These are phyloP conservation scores for Carex arenaria DNA, from an alignment of 202 grass and related monocot species.

Conservation along the genomic window DNA sequence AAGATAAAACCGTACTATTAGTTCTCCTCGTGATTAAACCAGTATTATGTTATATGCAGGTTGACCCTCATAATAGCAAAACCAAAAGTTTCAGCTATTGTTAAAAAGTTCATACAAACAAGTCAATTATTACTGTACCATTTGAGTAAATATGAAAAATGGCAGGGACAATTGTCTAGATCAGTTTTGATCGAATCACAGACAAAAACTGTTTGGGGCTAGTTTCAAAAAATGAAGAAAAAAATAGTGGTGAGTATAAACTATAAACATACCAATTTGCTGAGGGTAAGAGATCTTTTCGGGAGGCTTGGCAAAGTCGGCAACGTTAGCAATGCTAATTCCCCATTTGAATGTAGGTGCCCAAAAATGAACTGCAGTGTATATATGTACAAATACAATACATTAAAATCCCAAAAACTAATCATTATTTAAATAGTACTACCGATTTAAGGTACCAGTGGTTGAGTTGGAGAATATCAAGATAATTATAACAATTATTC, in stretches of 20 bases:
- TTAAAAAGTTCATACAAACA: not conserved
- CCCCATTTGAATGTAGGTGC: slow-evolving; percentile 96
- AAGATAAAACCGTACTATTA: not conserved
- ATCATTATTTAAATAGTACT: not conserved
- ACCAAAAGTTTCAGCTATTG: not conserved
- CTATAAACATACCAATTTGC: slow-evolving; percentile 54
- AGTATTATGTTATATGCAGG: not conserved
- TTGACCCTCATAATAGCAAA: not conserved
- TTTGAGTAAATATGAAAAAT: not conserved
- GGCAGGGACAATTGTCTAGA: not conserved
- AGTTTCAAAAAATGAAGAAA: not conserved
- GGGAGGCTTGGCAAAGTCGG: slow-evolving; percentile 85
- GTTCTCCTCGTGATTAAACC: not conserved
- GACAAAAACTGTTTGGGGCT: not conserved
- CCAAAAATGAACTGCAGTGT: slow-evolving; percentile 86
- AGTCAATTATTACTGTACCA: not conserved
- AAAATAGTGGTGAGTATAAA: not conserved
- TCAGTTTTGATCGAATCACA: not conserved
- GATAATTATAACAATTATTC: not conserved
- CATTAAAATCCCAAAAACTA: not conserved
- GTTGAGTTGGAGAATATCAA: not conserved
- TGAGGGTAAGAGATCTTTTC: slow-evolving; percentile 97
- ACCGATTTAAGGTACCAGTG: not conserved
- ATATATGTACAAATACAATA: not conserved
- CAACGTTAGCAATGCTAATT: slow-evolving; percentile 85